These are phyloP conservation scores for Fusarium buxicola DNA, from an alignment of 2,329 filamentous ascomycete species.

Conservation along the genomic window DNA sequence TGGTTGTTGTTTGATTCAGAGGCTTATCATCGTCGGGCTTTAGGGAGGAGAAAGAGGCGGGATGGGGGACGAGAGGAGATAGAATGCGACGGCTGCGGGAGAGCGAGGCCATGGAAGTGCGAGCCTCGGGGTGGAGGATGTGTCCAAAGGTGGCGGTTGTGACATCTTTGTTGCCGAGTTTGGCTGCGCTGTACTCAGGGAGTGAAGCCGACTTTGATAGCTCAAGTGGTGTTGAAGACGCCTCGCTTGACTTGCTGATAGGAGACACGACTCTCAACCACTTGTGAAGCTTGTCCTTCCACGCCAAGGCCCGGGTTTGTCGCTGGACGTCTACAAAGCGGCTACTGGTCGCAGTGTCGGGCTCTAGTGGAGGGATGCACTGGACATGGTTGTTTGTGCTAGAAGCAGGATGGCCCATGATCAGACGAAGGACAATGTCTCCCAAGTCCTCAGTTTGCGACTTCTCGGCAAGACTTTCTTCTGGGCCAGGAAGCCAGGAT, in stretches of 20 bases:
- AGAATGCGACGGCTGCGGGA: conserved; percentile 53
- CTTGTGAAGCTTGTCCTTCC: conserved; percentile 49
- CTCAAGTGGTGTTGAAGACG: not conserved
- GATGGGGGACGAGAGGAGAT: conserved; percentile 60
- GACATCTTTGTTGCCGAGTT: conserved; percentile 10
- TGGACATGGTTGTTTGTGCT: conserved; percentile 30
- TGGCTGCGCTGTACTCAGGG: not conserved
- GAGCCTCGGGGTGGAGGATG: conserved; percentile 53
- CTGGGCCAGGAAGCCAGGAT: conserved; percentile 56
- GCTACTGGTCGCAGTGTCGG: conserved; percentile 5
- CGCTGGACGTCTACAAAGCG: conserved; percentile 45
- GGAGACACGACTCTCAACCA: conserved; percentile 49
- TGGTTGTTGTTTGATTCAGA: conserved; percentile 44
- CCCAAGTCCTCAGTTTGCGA: conserved; percentile 53
- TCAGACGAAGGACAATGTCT: conserved; percentile 60
- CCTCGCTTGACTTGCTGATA: conserved; percentile 22
- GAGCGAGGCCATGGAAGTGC: conserved; percentile 1
- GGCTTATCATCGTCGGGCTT: conserved; percentile 48
- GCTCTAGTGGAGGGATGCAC: conserved; percentile 29
- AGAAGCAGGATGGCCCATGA: conserved; percentile 48
- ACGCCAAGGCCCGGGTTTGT: conserved; percentile 49
- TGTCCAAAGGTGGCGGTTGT: conserved; percentile 64
- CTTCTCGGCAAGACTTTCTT: conserved; percentile 18
- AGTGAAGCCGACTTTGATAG: conserved; percentile 13
- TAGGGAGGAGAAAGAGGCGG: conserved; percentile 56